Evolutionary conservation across 345 rosid species (phyloP).

Genomic region (Eucalyptus erythrocorys): DNA sequence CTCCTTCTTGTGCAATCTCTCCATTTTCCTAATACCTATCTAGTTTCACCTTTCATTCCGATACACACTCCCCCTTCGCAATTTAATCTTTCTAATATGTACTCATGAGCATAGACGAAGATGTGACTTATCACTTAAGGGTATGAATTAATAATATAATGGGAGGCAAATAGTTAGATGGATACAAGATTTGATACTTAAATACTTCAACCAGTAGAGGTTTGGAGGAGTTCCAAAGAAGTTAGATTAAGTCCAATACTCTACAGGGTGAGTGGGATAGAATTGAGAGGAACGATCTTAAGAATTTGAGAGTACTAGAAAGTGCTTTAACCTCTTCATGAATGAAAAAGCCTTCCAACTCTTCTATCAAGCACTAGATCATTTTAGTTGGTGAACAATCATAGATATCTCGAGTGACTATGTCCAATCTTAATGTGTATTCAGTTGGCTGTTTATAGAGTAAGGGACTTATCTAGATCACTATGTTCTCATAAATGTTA

Average conservation of each 20-base stretch:
- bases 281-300: neutral
- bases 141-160: neutral
- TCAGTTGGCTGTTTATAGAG: neutral
- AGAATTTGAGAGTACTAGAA: neutral
- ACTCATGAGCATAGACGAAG: neutral
- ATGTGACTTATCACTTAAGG: neutral
- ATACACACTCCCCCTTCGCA: neutral
- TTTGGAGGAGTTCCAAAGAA: neutral
- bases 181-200: neutral
- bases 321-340: neutral
- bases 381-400: neutral
- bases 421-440: neutral
- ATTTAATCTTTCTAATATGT: neutral
- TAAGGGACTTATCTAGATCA: neutral
- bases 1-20: neutral
- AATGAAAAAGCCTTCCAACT: neutral
- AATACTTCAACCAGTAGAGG: neutral
- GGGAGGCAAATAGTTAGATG: neutral
- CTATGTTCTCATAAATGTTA: neutral
- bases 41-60: neutral
- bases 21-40: neutral
- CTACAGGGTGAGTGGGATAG: neutral
- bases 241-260: neutral
- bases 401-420: neutral
- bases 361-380: neutral